Base-by-base conservation (phyloP, 1,284 basidiomycete genomes). In the Malassezia sp. region DNA sequence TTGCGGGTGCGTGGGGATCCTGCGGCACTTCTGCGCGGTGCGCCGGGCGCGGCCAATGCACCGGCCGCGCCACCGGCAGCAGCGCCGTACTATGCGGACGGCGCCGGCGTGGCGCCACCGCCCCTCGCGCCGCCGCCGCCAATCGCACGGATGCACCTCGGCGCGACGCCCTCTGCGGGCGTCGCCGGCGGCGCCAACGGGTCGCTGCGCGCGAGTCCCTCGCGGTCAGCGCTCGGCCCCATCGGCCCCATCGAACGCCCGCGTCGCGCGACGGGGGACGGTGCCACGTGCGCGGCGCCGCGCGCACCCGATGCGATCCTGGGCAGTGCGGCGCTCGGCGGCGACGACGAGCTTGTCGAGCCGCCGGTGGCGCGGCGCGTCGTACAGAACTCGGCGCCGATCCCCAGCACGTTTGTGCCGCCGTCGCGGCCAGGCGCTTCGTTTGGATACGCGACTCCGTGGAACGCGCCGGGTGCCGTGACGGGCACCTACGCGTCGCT, bases 231-330 rank as follows among this genome's bases (percentile, higher is more conserved):
- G 30, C 56, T 57, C 0, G 49, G 55, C 15, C 63, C 63, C 12
- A 67, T 68, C 20, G 66, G 64, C 2, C 63, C 66, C 10, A 69
- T 69, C 33, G 66, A 64, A 23, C 59, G 64, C n/a, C 66, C 62
- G 12, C 54, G 60, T 35, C 52, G 48, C 15, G 36, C 53, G 24
- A 46, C 53, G n/a, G 50, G 54, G n/a, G 38, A 23, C 15, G 18
- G 38, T n/a, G n/a, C n/a, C n/a, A n/a, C n/a, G n/a, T 24, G 17
- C n/a, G 7, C 2, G 28, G 27, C 21, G 17, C 28, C 51, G 57
- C 2, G 31, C 52, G 28, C 50, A 54, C 60, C 56, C 2, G 61
- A 66, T 39, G 61, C 63, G 23, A 66, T 69, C 26, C 55, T 69
- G 2, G 67, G 67, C 36, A 69, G 67, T 45, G 60, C 65, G 5